Base-by-base conservation (phyloP, 352 stramenopile species). In the Pythium chondricola region DNA sequence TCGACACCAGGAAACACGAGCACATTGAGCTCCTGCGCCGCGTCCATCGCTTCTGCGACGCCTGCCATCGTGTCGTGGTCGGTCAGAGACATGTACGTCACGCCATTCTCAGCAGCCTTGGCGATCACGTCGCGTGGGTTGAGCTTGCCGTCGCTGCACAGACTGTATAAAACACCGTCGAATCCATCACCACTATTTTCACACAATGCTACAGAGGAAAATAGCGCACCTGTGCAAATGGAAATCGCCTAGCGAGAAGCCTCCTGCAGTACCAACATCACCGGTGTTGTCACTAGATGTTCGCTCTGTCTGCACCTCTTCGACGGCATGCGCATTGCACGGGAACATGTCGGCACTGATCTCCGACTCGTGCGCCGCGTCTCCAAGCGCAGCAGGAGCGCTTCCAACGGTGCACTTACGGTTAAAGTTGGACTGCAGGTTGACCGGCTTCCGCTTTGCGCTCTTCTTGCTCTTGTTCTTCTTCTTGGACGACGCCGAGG, bases 1-100 rank as follows among this genome's bases (percentile, higher is more conserved):
- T 93, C 82, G 17, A 93, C 82, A 16, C 82, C 82, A 3, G 82
- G 82, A 29, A 93, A 60, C 17, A 91, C 82, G 7, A 93, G 61
- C 24, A 93, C 80, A 20, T 72, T 63, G 9, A 86, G 71, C 13
- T 71, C 61, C 42, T 79, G 67, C 5, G 79, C 82, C 7, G 69
- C 53, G 20, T 68, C 67, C 51, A 93, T 85, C 17, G 82, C 82
- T 53, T 93, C 82, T 22, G 56, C 35, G 27, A 91, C 80, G 27
- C 82, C 82, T 3, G 76, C 79, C 79, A 93, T 93, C 11, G 79
- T 93, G 63, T 93, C 82, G 39, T 93, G 82, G 46, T 93, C 82
- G 4, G 82, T 93, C 24, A 93, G 65, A 2, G 82, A 84, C 74
- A 93, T 86, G 71, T 71, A 91, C 31, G 50, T 69, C 43, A 93